phyloP scores from a whole-genome alignment of 768 basidiomycete genomes.

The Crepidotus variabilis region DNA sequence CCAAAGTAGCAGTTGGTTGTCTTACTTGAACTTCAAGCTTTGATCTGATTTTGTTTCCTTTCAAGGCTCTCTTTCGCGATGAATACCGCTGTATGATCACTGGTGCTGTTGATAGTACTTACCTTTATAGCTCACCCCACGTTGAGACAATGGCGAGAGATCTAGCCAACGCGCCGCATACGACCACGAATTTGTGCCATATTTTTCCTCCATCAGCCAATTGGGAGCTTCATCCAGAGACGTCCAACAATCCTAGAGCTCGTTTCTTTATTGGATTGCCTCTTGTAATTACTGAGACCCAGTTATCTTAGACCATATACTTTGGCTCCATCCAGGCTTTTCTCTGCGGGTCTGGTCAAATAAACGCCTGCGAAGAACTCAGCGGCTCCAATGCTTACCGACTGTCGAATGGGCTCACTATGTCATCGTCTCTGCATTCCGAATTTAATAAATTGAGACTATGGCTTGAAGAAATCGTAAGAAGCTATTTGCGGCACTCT shows the following conservation, averaged over 20 bases:
- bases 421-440: not conserved
- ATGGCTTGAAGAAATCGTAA: conserved; percentile 12
- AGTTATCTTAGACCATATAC: too few relatives aligned
- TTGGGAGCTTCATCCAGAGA: not conserved
- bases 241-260: not conserved
- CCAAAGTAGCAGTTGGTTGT: conserved; percentile 9
- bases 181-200: conserved; percentile 3
- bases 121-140: not conserved
- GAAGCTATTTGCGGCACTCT: conserved; percentile 1
- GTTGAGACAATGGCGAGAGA: not conserved
- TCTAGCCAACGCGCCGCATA: not conserved
- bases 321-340: not conserved
- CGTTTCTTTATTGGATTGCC: too few relatives aligned
- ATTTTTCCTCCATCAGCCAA: conserved; percentile 11
- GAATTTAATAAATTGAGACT: conserved; percentile 5
- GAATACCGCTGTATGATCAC: conserved; percentile 7
- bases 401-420: conserved; percentile 9
- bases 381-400: conserved; percentile 3
- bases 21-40: not conserved
- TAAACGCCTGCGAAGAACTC: conserved; percentile 7
- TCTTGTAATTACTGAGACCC: too few relatives aligned
- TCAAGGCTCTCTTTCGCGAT: conserved; percentile 10
- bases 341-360: conserved; percentile 5
- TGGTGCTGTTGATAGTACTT: not conserved
- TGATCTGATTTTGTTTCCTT: not conserved